phyloP scores from a whole-genome alignment of 176 grass and related monocot species.

The Avena sativa region DNA sequence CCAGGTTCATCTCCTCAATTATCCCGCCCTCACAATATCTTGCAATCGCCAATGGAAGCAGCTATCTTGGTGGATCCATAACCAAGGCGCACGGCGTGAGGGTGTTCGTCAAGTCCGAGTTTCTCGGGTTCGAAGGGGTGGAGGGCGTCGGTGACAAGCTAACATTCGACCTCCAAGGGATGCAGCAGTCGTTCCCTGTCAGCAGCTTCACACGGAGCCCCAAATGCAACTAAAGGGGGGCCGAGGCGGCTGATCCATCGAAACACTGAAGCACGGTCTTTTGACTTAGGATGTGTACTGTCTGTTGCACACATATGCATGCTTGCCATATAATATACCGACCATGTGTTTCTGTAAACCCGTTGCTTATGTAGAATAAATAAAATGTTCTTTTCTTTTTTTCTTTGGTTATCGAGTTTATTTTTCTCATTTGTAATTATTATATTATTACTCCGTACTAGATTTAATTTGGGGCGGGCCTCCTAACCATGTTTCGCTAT shows the following conservation, averaged over 20 bases:
- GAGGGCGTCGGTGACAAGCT: neutral
- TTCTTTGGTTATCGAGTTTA: too few relatives aligned
- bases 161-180: neutral
- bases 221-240: neutral
- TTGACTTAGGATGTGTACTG: neutral
- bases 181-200: neutral
- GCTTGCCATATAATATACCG: neutral
- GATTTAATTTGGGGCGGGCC: too few relatives aligned
- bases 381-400: neutral
- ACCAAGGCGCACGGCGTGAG: neutral
- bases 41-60: neutral
- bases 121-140: neutral
- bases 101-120: neutral
- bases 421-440: too few relatives aligned
- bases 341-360: neutral
- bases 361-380: neutral
- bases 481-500: too few relatives aligned
- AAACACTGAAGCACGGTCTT: neutral
- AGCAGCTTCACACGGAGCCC: neutral
- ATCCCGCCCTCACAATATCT: neutral
- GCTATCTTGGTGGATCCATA: conserved; percentile 11
- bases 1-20: neutral
- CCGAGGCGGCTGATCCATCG: neutral
- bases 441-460: too few relatives aligned
- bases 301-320: neutral